Evolutionary conservation across 108 stramenopile species (phyloP).

Genomic region (Fistulifera solaris): DNA sequence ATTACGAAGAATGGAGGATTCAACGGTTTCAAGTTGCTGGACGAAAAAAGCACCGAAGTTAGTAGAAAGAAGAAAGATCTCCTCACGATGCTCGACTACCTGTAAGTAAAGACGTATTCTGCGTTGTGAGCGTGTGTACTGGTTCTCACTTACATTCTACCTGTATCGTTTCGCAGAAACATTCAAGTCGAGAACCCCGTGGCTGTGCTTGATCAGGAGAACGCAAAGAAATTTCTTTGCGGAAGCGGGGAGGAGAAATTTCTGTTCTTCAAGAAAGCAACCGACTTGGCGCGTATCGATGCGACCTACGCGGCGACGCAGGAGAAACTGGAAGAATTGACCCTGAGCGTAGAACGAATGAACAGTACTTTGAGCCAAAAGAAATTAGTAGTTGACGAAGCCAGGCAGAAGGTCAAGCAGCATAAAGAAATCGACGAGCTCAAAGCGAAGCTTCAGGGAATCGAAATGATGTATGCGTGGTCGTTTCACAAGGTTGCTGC

Average conservation of each 20-base stretch:
- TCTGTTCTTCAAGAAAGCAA: constrained; percentile 92
- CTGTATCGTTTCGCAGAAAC: constrained; percentile 27
- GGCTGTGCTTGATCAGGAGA: constrained; percentile 95
- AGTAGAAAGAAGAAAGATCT: constrained; percentile 73
- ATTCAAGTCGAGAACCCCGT: constrained; percentile 97
- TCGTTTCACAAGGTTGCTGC: constrained; percentile 17
- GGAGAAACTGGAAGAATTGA: constrained; percentile 48
- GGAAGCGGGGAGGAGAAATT: constrained; percentile 90
- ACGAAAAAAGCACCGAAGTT: constrained; percentile 35
- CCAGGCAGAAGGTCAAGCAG: constrained; percentile 61
- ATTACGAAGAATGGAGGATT: constrained; percentile 65
- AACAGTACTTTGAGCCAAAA: constrained; percentile 19
- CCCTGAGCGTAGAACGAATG: constrained; percentile 21
- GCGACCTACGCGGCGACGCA: constrained; percentile 33
- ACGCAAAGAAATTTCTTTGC: constrained; percentile 94
- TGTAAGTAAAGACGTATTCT: constrained; percentile 15
- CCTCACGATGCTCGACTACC: constrained; percentile 77
- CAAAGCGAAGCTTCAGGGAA: constrained; percentile 36
- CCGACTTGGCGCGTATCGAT: constrained; percentile 81
- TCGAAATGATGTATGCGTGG: constrained; percentile 41
- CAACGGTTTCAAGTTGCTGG: constrained; percentile 71
- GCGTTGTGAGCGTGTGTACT: constrained; percentile 7
- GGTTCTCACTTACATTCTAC: background rate
- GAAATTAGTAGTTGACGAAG: constrained; percentile 28
- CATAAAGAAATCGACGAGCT: constrained; percentile 62